Conservation (phyloP, 139 green algal genomes). For the Nannochloris sp. region DNA sequence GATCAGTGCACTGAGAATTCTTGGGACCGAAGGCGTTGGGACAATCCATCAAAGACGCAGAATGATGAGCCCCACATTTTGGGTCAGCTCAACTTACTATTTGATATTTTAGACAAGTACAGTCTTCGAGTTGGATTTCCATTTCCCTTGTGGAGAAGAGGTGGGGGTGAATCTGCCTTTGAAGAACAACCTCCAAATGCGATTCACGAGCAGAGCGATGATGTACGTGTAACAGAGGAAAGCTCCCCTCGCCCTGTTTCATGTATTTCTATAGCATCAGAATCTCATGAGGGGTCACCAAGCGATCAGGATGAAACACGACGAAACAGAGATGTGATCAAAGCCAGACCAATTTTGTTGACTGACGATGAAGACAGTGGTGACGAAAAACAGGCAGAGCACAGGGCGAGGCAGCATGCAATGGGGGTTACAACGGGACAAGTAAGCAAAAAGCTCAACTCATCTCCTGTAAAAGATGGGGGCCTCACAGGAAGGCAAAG, state of each 20-base stretch:
- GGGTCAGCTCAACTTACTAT: not conserved
- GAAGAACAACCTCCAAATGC: not conserved
- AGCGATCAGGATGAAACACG: too few species aligned
- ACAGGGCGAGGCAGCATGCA: not conserved
- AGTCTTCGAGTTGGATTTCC: slow-evolving; percentile 1
- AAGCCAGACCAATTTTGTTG: too few species aligned
- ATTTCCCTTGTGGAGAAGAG: slow-evolving; percentile 3
- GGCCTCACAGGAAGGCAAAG: not conserved
- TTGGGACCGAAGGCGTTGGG: slow-evolving; percentile 9
- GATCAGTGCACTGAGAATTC: slow-evolving; percentile 3
- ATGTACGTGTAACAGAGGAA: too few species aligned
- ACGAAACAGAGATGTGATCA: too few species aligned
- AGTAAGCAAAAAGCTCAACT: too few species aligned
- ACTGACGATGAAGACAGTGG: too few species aligned
- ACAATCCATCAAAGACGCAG: slow-evolving; percentile 7
- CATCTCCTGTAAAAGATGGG: too few species aligned
- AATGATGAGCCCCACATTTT: slow-evolving; percentile 9
- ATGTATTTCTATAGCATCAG: too few species aligned
- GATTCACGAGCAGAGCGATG: not conserved
- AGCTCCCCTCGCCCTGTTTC: too few species aligned
- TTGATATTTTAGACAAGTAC: slow-evolving; percentile 10
- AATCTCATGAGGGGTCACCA: too few species aligned
- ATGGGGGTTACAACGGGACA: too few species aligned
- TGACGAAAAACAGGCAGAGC: not conserved
- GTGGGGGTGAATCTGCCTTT: not conserved